Evolutionary conservation across 345 rosid species (phyloP).

Genomic region (Eucalyptus sideroxylon): DNA sequence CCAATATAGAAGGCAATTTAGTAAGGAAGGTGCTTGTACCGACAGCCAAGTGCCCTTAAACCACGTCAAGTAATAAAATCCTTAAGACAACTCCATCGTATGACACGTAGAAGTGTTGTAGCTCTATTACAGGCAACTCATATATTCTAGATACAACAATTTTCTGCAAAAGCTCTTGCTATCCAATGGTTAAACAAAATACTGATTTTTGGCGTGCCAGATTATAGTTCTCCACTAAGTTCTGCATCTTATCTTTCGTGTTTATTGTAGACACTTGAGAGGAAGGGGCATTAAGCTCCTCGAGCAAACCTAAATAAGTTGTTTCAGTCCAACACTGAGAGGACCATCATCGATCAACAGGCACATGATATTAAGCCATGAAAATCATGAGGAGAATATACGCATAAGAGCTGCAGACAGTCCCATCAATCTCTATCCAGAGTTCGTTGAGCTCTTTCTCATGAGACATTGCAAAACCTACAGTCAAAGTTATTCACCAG

Average conservation of each 20-base stretch:
- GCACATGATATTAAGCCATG: background rate
- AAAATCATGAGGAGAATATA: background rate
- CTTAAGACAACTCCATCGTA: background rate
- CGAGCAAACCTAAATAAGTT: background rate
- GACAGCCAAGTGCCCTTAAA: background rate
- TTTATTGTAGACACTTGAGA: background rate
- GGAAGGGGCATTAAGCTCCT: background rate
- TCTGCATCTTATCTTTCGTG: background rate
- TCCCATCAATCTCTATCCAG: background rate
- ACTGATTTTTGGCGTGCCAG: background rate
- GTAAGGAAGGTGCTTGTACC: background rate
- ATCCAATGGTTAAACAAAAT: background rate
- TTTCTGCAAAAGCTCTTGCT: background rate
- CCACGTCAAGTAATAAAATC: background rate
- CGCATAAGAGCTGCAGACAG: background rate
- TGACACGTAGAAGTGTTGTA: background rate
- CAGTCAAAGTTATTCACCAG: background rate
- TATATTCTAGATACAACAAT: background rate
- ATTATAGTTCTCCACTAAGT: background rate
- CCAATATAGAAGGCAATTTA: background rate
- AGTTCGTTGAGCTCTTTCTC: background rate
- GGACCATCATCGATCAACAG: background rate
- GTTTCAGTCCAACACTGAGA: background rate
- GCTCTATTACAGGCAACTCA: background rate
- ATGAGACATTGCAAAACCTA: background rate